Conservation (phyloP, 441 rosid genomes). For the Populus trichocarpa region DNA sequence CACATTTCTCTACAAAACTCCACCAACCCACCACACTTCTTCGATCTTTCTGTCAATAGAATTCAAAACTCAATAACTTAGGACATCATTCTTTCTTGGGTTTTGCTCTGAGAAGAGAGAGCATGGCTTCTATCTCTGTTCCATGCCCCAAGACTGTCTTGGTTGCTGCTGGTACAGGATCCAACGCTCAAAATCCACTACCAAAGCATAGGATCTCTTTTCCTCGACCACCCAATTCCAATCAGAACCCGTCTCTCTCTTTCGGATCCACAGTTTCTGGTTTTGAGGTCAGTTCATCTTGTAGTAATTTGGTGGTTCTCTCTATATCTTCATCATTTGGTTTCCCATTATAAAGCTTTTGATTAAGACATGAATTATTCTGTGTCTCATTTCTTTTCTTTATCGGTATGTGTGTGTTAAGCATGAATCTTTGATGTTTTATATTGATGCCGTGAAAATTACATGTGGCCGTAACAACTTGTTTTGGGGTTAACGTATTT, state of each 20-base stretch:
- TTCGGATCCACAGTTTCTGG: too few relatives aligned
- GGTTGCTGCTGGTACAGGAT: conserved; percentile 34
- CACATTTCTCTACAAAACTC: too few relatives aligned
- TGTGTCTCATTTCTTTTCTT: conserved; percentile 19
- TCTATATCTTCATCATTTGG: too few relatives aligned
- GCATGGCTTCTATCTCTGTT: conserved; percentile 59
- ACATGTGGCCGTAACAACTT: not conserved
- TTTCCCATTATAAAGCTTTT: too few relatives aligned
- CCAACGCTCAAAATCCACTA: conserved; percentile 23
- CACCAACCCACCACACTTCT: too few relatives aligned
- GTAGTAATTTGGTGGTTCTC: too few relatives aligned
- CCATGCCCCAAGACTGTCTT: conserved; percentile 61
- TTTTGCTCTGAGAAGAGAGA: conserved; percentile 5
- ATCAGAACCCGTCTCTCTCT: too few relatives aligned
- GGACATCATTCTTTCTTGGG: not conserved
- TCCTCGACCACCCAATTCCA: too few relatives aligned
- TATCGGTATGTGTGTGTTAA: not conserved
- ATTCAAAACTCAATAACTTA: not conserved
- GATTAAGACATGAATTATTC: not conserved
- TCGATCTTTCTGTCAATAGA: not conserved
- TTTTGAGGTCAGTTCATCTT: too few relatives aligned
- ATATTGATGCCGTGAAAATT: not conserved
- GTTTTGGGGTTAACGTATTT: not conserved
- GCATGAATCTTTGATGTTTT: not conserved
- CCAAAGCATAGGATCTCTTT: too few relatives aligned